Evolutionary conservation across 371 early-diverging fungal species (phyloP).

Genomic region (Mortierella sp.): DNA sequence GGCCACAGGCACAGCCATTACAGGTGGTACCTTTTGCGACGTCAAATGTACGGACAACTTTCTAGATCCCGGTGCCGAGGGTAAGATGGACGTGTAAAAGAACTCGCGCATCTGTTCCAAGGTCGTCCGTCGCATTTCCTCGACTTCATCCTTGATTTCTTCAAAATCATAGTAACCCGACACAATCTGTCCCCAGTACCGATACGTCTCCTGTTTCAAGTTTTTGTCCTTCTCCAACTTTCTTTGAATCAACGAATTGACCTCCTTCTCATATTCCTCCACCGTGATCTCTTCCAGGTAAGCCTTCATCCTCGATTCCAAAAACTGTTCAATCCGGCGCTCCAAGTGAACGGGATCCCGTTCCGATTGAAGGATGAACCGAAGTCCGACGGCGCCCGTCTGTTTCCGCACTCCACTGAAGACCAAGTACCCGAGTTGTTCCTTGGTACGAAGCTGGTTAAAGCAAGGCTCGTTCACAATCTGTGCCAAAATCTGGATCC

Average conservation of each 20-base stretch:
- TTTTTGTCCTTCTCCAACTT: slow-evolving; percentile 90
- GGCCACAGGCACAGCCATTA: slow-evolving; percentile 2
- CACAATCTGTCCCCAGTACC: slow-evolving; percentile 83
- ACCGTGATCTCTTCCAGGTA: slow-evolving; percentile 73
- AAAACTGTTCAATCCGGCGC: slow-evolving; percentile 82
- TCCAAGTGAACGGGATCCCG: slow-evolving; percentile 86
- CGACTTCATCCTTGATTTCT: slow-evolving; percentile 66
- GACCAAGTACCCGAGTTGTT: slow-evolving; percentile 86
- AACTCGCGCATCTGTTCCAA: slow-evolving; percentile 67
- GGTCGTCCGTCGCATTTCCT: slow-evolving; percentile 61
- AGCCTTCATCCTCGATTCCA: slow-evolving; percentile 57
- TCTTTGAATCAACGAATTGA: slow-evolving; percentile 74
- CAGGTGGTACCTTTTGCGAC: slow-evolving; percentile 62
- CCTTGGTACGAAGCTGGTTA: slow-evolving; percentile 92
- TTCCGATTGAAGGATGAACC: slow-evolving; percentile 90
- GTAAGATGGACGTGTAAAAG: slow-evolving; percentile 66
- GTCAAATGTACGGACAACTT: slow-evolving; percentile 79
- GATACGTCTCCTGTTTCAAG: slow-evolving; percentile 77
- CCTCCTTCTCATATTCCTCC: slow-evolving; percentile 80
- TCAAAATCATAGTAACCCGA: slow-evolving; percentile 90
- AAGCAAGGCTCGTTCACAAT: slow-evolving; percentile 91
- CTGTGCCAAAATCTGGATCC: slow-evolving; percentile 77
- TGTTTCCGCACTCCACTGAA: slow-evolving; percentile 77
- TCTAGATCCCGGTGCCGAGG: slow-evolving; percentile 62
- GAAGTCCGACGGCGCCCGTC: slow-evolving; percentile 72